Conservation (phyloP, 768 basidiomycete species). For the Phanerochaete sordida region DNA sequence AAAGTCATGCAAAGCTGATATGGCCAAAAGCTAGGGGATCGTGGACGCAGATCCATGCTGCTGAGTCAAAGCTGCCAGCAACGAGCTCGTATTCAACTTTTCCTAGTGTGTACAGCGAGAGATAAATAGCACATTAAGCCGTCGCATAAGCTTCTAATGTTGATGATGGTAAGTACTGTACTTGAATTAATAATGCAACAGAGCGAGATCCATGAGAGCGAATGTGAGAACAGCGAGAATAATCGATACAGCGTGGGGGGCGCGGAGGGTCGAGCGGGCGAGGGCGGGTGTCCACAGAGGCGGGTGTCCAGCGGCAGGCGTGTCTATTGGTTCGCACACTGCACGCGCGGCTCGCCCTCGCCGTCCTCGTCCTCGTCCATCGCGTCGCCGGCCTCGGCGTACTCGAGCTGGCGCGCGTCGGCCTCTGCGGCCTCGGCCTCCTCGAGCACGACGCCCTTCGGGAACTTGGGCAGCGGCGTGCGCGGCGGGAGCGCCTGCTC, state of each 20-base stretch:
- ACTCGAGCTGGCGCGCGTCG: slow-evolving; percentile 60
- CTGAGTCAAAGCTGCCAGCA: not conserved
- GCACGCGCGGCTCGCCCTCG: slow-evolving; percentile 85
- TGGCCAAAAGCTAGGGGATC: no score
- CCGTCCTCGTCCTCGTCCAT: slow-evolving; percentile 84
- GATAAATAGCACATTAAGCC: not conserved
- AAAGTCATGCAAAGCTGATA: no score
- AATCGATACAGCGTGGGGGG: slow-evolving; percentile 10
- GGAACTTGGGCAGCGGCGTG: slow-evolving; percentile 57
- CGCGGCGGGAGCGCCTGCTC: slow-evolving; percentile 87
- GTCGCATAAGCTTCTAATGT: not conserved
- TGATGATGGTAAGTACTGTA: slow-evolving; percentile 12
- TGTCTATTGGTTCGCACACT: slow-evolving; percentile 86
- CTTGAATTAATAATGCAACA: slow-evolving; percentile 15
- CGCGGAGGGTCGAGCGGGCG: not conserved
- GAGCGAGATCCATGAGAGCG: slow-evolving; percentile 10
- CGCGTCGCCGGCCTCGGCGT: slow-evolving; percentile 59
- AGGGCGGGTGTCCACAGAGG: not conserved
- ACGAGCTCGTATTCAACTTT: not conserved
- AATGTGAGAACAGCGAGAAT: not conserved
- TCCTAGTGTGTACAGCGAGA: not conserved
- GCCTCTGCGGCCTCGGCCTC: slow-evolving; percentile 83
- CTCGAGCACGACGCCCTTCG: slow-evolving; percentile 67
- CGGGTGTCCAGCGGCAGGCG: not conserved
- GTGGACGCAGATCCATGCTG: no score